A percentile compares a stretch with the other conserved stretches of the same genome.
These are phyloP conservation scores for Sarcodon aspratus DNA, from an alignment of 768 basidiomycete species.

Conservation along the genomic window DNA sequence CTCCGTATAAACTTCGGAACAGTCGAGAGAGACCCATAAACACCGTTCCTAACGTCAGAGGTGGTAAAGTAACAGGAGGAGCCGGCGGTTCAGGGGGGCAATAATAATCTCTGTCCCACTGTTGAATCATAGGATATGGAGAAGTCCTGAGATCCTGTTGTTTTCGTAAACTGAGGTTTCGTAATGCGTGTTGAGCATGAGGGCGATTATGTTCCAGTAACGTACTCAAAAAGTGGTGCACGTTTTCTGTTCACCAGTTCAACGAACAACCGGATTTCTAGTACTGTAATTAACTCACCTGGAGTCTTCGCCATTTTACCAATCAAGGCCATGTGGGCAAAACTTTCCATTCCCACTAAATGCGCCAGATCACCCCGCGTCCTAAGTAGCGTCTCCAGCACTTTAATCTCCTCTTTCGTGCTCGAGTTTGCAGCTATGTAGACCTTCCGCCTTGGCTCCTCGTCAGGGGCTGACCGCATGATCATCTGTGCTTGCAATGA, in stretches of 20 bases:
- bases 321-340: constrained; percentile 73
- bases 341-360: constrained; percentile 78
- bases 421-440: constrained; percentile 79
- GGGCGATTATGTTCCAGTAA: constrained; percentile 73
- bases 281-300: constrained; percentile 31
- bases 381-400: constrained; percentile 64
- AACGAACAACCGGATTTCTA: background rate
- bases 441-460: constrained; percentile 70
- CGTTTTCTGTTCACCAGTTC: constrained; percentile 48
- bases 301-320: constrained; percentile 98
- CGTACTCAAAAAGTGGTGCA: constrained; percentile 73
- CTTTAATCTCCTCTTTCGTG: constrained; percentile 59
- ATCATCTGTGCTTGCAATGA: constrained; percentile 91
- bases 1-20: constrained; percentile 80
- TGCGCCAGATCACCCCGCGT: constrained; percentile 75
- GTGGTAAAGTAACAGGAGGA: constrained; percentile 61
- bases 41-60: constrained; percentile 80
- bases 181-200: constrained; percentile 64
- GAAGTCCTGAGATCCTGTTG: constrained; percentile 54
- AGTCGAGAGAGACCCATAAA: constrained; percentile 87
- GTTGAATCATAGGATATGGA: constrained; percentile 56
- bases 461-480: constrained; percentile 77
- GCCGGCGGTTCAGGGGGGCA: constrained; percentile 70
- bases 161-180: constrained; percentile 57
- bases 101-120: constrained; percentile 98